These are phyloP conservation scores for Rhytidhysteron rufulum DNA, from an alignment of 2,329 filamentous ascomycete species.

Conservation along the genomic window DNA sequence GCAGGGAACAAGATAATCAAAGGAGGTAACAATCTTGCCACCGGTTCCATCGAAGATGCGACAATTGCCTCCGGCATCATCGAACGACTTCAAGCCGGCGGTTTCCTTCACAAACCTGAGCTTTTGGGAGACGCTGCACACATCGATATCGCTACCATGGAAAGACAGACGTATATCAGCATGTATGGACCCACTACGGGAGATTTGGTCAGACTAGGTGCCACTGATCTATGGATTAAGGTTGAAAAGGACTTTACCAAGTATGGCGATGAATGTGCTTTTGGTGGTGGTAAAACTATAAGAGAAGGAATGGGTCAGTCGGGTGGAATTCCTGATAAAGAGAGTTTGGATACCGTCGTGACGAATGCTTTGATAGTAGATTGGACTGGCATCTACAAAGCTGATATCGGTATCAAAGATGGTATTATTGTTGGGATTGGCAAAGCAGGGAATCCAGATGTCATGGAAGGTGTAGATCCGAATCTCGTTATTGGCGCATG, in stretches of 20 bases:
- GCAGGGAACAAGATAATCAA: constrained; percentile 74
- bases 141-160: constrained; percentile 66
- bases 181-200: constrained; percentile 95
- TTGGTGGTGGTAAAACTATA: constrained; percentile 90
- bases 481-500: constrained; percentile 80
- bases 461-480: constrained; percentile 82
- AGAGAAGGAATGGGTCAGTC: constrained; percentile 96
- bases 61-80: constrained; percentile 64
- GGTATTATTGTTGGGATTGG: constrained; percentile 85
- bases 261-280: constrained; percentile 92
- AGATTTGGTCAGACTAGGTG: constrained; percentile 75
- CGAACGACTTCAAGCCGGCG: constrained; percentile 62
- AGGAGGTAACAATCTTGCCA: constrained; percentile 78
- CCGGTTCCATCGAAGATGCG: constrained; percentile 64
- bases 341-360: constrained; percentile 79
- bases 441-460: constrained; percentile 94
- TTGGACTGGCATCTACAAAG: constrained; percentile 91
- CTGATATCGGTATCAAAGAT: constrained; percentile 89
- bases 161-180: constrained; percentile 70
- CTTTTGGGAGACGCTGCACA: constrained; percentile 54
- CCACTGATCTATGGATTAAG: constrained; percentile 84
- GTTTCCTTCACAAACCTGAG: constrained; percentile 74
- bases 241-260: constrained; percentile 81
- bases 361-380: constrained; percentile 89
- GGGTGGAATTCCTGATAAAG: constrained; percentile 66